Percentiles rank a stretch among this genome's conserved stretches.
phyloP scores from a whole-genome alignment of 257 asterid genomes.

The Gardenia jasminoides region DNA sequence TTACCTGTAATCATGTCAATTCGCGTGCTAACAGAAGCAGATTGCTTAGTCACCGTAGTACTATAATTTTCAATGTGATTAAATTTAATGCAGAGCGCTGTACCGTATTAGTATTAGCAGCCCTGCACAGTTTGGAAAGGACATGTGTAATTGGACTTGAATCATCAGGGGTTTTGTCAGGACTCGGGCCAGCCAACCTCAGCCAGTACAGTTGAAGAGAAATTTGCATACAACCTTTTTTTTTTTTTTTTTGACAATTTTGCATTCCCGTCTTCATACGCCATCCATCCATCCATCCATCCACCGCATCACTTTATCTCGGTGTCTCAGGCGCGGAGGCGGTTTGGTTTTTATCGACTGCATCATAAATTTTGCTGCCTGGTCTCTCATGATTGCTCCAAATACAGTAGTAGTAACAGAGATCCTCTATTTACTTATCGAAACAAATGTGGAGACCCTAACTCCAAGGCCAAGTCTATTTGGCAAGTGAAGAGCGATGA shows the following conservation, averaged over 20 bases:
- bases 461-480: no score
- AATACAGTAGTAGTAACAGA: not conserved
- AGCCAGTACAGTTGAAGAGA: not conserved
- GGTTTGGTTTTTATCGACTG: conserved; percentile 10
- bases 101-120: no score
- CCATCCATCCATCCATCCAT: no score
- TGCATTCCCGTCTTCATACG: no score
- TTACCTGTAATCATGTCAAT: conserved; percentile 21
- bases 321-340: not conserved
- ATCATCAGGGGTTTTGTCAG: not conserved
- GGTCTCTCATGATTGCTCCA: not conserved
- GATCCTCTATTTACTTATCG: no score
- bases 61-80: not conserved
- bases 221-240: not conserved
- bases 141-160: not conserved
- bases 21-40: conserved; percentile 20
- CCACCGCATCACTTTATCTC: not conserved
- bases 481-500: not conserved
- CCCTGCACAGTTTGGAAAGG: not conserved
- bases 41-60: not conserved
- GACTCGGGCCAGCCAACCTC: not conserved
- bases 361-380: not conserved
- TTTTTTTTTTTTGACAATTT: not conserved
- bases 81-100: not conserved
- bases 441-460: no score